phyloP scores from a whole-genome alignment of 352 stramenopile species.

The Phytophthora brassicae region DNA sequence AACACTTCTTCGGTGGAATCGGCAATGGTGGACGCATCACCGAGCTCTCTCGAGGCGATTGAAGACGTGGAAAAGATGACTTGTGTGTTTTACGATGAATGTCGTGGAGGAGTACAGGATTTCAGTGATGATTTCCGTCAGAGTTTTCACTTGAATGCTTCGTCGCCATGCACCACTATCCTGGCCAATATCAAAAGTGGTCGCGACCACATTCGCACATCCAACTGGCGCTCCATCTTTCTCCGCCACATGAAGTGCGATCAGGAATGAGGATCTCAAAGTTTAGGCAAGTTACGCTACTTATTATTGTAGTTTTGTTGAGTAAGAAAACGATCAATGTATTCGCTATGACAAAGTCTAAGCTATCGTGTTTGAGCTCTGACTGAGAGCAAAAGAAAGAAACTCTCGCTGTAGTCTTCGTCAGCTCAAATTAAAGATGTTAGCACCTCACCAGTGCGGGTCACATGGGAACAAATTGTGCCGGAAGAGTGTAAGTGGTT shows the following conservation, averaged over 20 bases:
- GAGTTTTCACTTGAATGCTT: constrained; percentile 62
- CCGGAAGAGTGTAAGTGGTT: too few species aligned
- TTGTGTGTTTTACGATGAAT: constrained; percentile 87
- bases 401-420: too few species aligned
- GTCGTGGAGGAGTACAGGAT: constrained; percentile 66
- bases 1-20: constrained; percentile 38
- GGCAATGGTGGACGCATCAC: constrained; percentile 14
- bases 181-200: constrained; percentile 61
- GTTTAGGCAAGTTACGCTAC: not conserved
- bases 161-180: constrained; percentile 64
- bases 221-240: constrained; percentile 75
- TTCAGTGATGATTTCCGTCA: constrained; percentile 63
- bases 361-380: too few species aligned
- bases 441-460: too few species aligned
- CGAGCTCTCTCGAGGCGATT: constrained; percentile 44
- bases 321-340: constrained; percentile 1
- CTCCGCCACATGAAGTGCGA: constrained; percentile 65
- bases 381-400: too few species aligned
- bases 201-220: constrained; percentile 60
- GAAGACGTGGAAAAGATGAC: constrained; percentile 88
- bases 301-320: not conserved
- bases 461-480: too few species aligned
- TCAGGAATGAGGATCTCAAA: constrained; percentile 9
- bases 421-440: too few species aligned
- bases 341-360: not conserved